Evolutionary conservation across 202 grass and related monocot species (phyloP), one percentile per base, ranked within the genome.

Genomic region (Brachypodium distachyon): DNA sequence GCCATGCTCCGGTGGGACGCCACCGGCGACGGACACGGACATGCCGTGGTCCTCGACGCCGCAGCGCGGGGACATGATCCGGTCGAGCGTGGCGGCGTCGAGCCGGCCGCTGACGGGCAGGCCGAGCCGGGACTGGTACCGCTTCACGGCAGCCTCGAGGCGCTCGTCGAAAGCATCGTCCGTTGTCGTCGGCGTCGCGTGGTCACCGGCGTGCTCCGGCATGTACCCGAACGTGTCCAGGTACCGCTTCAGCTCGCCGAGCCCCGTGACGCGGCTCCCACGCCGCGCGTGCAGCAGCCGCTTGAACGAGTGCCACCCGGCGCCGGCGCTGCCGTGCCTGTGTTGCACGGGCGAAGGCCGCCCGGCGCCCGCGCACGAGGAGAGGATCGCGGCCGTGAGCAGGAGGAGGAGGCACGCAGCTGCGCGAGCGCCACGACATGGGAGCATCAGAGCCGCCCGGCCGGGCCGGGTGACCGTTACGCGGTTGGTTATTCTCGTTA

Each of bases 51-150:
- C 95, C 39, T 70, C 76, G 72, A 97, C 85, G 81, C 95, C 95
- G 44, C 95, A 97, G 61, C 94, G 90, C 23, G 94, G 94, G 9
- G 79, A 77, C 84, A 92, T 92, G 79, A 97, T 92, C 57, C 83
- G 82, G 11, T 83, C 62, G 51, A 97, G 61, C 40, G 94, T 97
- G 71, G 34, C 50, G 36, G 77, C 69, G 78, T 97, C 89, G 76
- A 97, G 91, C 67, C 47, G 76, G 39, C 91, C 88, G 19, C 82
- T 94, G 62, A 94, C 79, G 0, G 78, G 86, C 26, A 97, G 78
- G 61, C 86, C 77, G 11, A 90, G 76, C 60, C 52, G 52, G 36
- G 72, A 76, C 80, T 97, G 94, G 73, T 97, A 97, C 32, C 83
- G 59, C 43, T 34, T 79, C 4, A 97, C 67, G 38, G 91, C 91